phyloP scores from a whole-genome alignment of 108 stramenopile genomes.

The Fragilariopsis cylindrus region DNA sequence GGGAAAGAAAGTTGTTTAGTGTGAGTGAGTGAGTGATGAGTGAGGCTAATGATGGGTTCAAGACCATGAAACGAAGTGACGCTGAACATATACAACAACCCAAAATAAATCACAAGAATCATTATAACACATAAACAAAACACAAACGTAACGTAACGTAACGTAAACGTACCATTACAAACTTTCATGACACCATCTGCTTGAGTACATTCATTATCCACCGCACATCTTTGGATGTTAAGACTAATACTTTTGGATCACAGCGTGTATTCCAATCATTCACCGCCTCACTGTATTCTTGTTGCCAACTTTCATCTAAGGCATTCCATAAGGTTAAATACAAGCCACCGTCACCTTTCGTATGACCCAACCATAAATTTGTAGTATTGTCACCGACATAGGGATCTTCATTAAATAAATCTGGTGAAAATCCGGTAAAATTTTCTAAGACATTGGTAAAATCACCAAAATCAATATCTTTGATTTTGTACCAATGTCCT shows the following conservation, averaged over 20 bases:
- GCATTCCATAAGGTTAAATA: conserved; percentile 54
- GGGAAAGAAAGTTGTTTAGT: not conserved
- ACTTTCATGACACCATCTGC: conserved; percentile 65
- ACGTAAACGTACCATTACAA: conserved; percentile 46
- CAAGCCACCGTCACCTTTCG: conserved; percentile 51
- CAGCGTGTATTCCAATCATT: conserved; percentile 62
- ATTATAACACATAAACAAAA: not conserved
- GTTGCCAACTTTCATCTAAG: conserved; percentile 63
- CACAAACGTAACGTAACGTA: not conserved
- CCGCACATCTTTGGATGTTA: conserved; percentile 36
- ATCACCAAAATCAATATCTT: conserved; percentile 31
- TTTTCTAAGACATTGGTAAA: conserved; percentile 39
- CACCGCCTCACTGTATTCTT: conserved; percentile 53
- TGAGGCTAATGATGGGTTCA: not conserved
- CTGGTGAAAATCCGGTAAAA: conserved; percentile 13
- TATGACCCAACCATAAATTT: conserved; percentile 39
- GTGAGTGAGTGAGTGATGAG: not conserved
- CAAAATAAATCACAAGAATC: not conserved
- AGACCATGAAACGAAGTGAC: not conserved
- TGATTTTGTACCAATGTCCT: conserved; percentile 28
- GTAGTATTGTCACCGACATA: conserved; percentile 61
- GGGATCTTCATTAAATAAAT: conserved; percentile 47
- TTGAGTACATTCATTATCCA: conserved; percentile 42
- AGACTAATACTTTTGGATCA: conserved; percentile 46
- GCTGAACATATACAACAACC: not conserved